Base-by-base conservation (phyloP, 2,329 filamentous ascomycete genomes). In the Proliferodiscus dingleyae region DNA sequence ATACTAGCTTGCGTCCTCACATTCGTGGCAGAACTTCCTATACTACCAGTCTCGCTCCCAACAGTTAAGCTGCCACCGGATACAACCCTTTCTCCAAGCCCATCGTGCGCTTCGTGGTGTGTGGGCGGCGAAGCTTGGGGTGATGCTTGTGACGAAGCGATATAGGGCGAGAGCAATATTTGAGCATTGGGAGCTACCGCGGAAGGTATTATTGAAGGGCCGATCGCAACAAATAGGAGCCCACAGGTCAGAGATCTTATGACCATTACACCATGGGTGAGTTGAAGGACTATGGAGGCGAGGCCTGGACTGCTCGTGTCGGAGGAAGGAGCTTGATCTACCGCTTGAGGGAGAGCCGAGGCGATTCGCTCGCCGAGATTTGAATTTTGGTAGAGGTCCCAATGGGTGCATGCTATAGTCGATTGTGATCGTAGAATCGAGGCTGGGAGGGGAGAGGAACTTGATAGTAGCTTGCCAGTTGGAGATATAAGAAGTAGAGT, bases 381-480 rank as follows among this genome's bases (percentile, higher is more conserved):
- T 6, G 24, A 26, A 11, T 26, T 11, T 26, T 73, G 69, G 63
- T 83, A 80, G 34, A 81, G 72, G 16, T 72, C 68, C 69, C 79
- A 80, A 16, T 83, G 72, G 5, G 75, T 80, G 47, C 78, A 77
- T 33, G 80, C 80, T 49, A 83, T 77, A 47, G 80, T 83, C 56
- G 77, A 77, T 62, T 83, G 78, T 8, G 76, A 79, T 57, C 80
- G 78, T 30, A 84, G 73, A 16, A 72, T 68, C 49, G 73, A 67
- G 54, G 80, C 76, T 39, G 78, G 68, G 36, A 77, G 69, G 2
- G 71, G 65, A 41, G 76, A 78, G 30, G 79, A 75, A 62, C 81
- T 78, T 46, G 80, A 76, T 53, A 84, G 77, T 28, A 84, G 74
- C 62, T 81, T 81, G 56, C 80, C 80, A 30, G 76, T 74, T 1